Evolutionary conservation across 768 basidiomycete species (phyloP), one percentile per base, ranked within the genome.

Genomic region (Antrodiella citrinella): DNA sequence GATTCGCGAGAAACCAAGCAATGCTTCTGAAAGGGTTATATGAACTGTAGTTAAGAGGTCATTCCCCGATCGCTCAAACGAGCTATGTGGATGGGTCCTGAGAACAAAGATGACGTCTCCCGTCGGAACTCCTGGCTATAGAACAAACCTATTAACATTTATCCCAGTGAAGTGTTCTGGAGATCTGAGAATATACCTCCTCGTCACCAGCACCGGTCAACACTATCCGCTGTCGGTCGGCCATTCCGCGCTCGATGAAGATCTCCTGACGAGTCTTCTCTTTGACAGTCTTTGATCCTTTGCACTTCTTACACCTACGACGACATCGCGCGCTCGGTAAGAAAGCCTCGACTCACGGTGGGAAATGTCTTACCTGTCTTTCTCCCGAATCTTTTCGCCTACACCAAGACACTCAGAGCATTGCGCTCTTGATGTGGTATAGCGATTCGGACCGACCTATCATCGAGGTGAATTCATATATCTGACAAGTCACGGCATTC

Each of bases 301-400:
- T 92, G 69, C 95, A 98, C 62, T 91, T 95, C 68, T 94, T 97
- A 69, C 94, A 97, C 57, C 93, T 95, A 60, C 18, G 18, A n/a
- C n/a, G n/a, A n/a, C n/a, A n/a, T n/a, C n/a, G n/a, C n/a, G n/a
- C n/a, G n/a, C n/a, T n/a, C n/a, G n/a, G n/a, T n/a, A n/a, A n/a
- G n/a, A n/a, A n/a, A n/a, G n/a, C n/a, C n/a, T n/a, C n/a, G n/a
- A n/a, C n/a, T 45, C 26, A 39, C 1, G 43, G 24, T 19, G 23
- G 18, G 42, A 12, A 35, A 44, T 13, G 45, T 13, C 76, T 18
- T 55, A 90, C 90, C 82, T 72, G 58, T 94, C 91, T 60, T 92
- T 92, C 58, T 91, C 90, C 52, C 82, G 81, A 39, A 92, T 64
- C 58, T 80, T 86, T 60, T 78, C 77, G 4, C 88, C 86, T 50